Evolutionary conservation across 257 asterid species (phyloP).

Genomic region (Dorcoceras hygrometricum): DNA sequence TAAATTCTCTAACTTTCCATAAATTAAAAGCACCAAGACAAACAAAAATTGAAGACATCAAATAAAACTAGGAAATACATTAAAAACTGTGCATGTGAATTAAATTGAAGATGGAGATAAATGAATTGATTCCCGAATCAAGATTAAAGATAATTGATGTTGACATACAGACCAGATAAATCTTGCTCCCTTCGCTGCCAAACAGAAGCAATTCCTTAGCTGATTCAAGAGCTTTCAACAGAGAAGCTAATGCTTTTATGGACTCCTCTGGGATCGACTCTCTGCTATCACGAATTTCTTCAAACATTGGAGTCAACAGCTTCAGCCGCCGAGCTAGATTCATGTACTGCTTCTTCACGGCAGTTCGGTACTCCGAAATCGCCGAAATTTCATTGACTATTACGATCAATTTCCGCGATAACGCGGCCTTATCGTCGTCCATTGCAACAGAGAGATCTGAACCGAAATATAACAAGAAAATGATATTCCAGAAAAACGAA

Average conservation of each 20-base stretch:
- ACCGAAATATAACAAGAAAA: constrained; percentile 22
- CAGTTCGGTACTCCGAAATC: constrained; percentile 55
- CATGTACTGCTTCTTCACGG: constrained; percentile 82
- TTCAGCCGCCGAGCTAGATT: constrained; percentile 88
- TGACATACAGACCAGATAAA: constrained; percentile 64
- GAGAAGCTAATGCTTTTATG: constrained; percentile 41
- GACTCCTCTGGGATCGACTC: constrained; percentile 53
- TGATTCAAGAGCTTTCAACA: constrained; percentile 56
- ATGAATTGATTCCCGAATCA: constrained; percentile 5
- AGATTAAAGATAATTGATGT: constrained; percentile 6
- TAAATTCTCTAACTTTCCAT: constrained; percentile 1
- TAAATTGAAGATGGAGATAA: constrained; percentile 17
- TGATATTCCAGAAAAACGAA: constrained; percentile 14
- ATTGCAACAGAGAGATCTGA: constrained; percentile 41
- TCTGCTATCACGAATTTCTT: constrained; percentile 82
- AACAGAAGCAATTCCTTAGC: constrained; percentile 83
- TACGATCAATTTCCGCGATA: constrained; percentile 54
- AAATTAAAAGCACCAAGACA: neutral
- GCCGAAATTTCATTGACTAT: constrained; percentile 65
- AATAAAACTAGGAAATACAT: constrained; percentile 15
- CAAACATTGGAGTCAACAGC: constrained; percentile 92
- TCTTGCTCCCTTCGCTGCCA: constrained; percentile 90
- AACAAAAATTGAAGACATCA: constrained; percentile 28
- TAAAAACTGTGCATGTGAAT: constrained; percentile 18
- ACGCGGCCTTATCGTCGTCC: constrained; percentile 65